Conservation (phyloP, 1,284 basidiomycete species). For the Ceraceosorus guamensis region DNA sequence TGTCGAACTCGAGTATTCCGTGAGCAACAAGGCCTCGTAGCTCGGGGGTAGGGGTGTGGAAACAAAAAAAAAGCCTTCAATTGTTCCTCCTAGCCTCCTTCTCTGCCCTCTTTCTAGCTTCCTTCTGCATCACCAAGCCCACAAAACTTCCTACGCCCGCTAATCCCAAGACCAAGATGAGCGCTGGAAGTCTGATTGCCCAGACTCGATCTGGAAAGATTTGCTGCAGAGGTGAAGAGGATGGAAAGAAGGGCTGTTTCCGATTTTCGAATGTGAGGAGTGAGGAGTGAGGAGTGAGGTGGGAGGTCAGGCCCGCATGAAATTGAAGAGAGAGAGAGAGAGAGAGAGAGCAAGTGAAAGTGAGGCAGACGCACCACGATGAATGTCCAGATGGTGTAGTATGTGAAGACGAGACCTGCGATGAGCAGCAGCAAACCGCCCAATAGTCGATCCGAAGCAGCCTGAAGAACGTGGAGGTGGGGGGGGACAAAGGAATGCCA, state of each 20-base stretch:
- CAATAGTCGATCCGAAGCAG: conserved; percentile 68
- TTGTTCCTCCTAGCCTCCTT: conserved; percentile 11
- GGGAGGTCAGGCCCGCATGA: not conserved
- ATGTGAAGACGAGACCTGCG: conserved; percentile 69
- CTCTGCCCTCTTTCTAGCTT: conserved; percentile 58
- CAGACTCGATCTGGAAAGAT: conserved; percentile 82
- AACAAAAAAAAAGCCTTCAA: too few relatives aligned
- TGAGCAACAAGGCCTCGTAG: too few relatives aligned
- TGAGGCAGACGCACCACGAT: conserved; percentile 58
- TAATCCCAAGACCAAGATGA: conserved; percentile 70
- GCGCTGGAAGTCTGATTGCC: conserved; percentile 76
- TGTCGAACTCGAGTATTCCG: too few relatives aligned
- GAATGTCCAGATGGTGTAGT: conserved; percentile 85
- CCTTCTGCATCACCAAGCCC: conserved; percentile 65
- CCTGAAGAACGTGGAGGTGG: conserved; percentile 52
- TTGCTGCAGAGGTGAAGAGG: conserved; percentile 63
- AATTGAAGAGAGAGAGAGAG: too few relatives aligned
- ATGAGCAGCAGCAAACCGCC: conserved; percentile 72
- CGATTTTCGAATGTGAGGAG: not conserved
- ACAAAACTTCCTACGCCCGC: conserved; percentile 70
- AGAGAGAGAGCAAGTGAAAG: too few relatives aligned
- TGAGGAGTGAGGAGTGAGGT: not conserved
- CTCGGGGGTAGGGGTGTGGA: too few relatives aligned
- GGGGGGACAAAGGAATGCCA: too few relatives aligned
- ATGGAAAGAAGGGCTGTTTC: conserved; percentile 72